Evolutionary conservation across 768 basidiomycete species (phyloP), one percentile per base, ranked within the genome.

Genomic region (Termitomyces sp.): DNA sequence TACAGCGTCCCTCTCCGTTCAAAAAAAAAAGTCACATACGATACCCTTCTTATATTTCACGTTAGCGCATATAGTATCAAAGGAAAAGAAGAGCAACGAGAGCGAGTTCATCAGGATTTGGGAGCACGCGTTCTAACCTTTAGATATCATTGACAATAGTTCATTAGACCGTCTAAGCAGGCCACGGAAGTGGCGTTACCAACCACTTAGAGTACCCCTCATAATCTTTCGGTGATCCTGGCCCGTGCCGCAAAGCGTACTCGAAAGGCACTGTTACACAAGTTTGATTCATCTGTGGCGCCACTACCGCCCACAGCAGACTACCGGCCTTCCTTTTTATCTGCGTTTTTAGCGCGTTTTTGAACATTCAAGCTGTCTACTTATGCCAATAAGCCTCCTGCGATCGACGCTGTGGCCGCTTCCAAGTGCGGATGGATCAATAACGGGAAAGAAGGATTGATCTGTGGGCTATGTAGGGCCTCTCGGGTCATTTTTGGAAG

Each of bases 401-500:
- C 78, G 10, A 86, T 93, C 34, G 85, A 94, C 60, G 87, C 91
- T 1, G 90, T 93, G 12, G 86, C 91, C 15, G 91, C 92, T 3
- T 80, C 91, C 0, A 90, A 84, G 70, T 91, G 89, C 68, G 92
- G 92, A 2, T 94, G 92, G 92, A 76, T 82, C 29, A 94, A 94
- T 63, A 86, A 92, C 56, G 89, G 89, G 46, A 92, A 90, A 72
- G 91, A 93, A 61, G 79, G 91, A 51, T 72, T 93, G 20, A 79
- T 88, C 2, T 93, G 91, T 66, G 86, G 86, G 3, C 72, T 92
- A 17, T 93, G 91, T 66, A 77, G 76, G 60, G 79, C 80, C 10
- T 88, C 88, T 38, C 93, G 91, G 91, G 86, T 91, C 6, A 79
- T 92, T 15, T 85, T 78, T 4, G 81, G 85, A 36, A 81, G 83